Evolutionary conservation across 306 rosid species (phyloP).

Genomic region (Casuarina equisetifolia): DNA sequence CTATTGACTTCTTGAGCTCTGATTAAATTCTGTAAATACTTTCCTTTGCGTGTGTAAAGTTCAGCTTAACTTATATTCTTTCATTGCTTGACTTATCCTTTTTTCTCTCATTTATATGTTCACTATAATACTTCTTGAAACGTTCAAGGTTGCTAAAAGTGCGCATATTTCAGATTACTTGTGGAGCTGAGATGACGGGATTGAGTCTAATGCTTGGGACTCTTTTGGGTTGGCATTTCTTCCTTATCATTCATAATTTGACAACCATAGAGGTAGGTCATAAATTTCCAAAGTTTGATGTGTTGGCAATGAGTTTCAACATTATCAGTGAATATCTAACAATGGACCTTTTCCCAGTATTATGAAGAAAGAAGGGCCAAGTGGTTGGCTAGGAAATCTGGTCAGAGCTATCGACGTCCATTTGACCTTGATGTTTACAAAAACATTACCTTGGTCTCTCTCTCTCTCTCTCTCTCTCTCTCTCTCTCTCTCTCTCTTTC

Average conservation of each 20-base stretch:
- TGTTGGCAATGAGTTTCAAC: conserved; percentile 13
- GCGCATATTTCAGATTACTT: conserved; percentile 44
- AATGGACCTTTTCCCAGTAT: conserved; percentile 44
- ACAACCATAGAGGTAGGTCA: conserved; percentile 84
- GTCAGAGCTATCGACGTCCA: conserved; percentile 73
- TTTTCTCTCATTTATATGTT: neutral
- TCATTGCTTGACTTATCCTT: neutral
- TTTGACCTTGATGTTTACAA: conserved; percentile 57
- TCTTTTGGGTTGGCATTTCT: conserved; percentile 82
- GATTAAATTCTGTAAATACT: neutral
- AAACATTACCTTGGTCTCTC: conserved; percentile 69
- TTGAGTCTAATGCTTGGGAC: conserved; percentile 63
- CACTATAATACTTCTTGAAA: conserved; percentile 9
- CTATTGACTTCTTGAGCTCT: conserved; percentile 5
- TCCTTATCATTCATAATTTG: conserved; percentile 74
- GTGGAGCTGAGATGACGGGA: conserved; percentile 43
- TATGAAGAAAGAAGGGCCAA: conserved; percentile 67
- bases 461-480: conserved; percentile 22
- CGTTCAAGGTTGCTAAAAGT: conserved; percentile 14
- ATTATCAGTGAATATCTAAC: conserved; percentile 12
- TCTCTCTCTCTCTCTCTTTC: neutral
- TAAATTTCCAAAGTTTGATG: conserved; percentile 17
- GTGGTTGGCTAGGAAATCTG: conserved; percentile 85
- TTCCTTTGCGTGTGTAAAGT: neutral
- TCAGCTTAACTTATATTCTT: neutral